These are phyloP conservation scores for Leccinum subatratum DNA, from an alignment of 1,284 basidiomycete genomes.

Conservation along the genomic window DNA sequence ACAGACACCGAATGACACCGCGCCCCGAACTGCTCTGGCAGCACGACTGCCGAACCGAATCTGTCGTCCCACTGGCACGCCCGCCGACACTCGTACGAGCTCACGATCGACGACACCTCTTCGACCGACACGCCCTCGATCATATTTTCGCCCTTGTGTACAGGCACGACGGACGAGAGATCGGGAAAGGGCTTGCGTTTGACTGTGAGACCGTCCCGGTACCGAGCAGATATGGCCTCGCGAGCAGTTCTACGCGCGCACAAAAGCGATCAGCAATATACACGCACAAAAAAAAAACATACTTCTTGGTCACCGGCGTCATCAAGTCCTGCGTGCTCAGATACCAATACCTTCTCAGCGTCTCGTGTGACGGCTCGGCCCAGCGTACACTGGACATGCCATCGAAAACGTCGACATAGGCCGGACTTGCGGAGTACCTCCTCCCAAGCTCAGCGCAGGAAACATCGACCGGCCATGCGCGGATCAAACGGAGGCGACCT, in stretches of 20 bases:
- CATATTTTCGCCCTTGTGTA: constrained; percentile 88
- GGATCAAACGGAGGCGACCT: constrained; percentile 45
- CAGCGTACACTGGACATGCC: constrained; percentile 72
- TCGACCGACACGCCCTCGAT: constrained; percentile 94
- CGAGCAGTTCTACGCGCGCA: constrained; percentile 65
- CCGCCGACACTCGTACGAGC: constrained; percentile 68
- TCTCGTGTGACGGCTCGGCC: constrained; percentile 66
- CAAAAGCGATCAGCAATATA: constrained; percentile 15
- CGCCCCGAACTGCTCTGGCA: constrained; percentile 76
- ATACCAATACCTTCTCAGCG: constrained; percentile 76
- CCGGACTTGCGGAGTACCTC: constrained; percentile 41
- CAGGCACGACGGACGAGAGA: constrained; percentile 77
- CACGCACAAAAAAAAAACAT: constrained; percentile 30
- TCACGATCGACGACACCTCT: constrained; percentile 74
- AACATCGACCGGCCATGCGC: constrained; percentile 53
- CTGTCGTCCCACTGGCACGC: constrained; percentile 73
- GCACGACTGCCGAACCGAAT: constrained; percentile 62
- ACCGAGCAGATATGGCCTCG: constrained; percentile 68
- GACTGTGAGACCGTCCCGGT: constrained; percentile 51
- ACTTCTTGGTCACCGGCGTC: constrained; percentile 87
- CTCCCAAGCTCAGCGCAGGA: constrained; percentile 39
- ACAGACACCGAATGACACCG: constrained; percentile 69
- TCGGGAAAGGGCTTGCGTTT: constrained; percentile 73
- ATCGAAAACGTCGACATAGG: constrained; percentile 79
- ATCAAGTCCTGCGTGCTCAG: constrained; percentile 89